These are phyloP conservation scores for Phytopythium litorale DNA, from an alignment of 352 stramenopile genomes.

Conservation along the genomic window DNA sequence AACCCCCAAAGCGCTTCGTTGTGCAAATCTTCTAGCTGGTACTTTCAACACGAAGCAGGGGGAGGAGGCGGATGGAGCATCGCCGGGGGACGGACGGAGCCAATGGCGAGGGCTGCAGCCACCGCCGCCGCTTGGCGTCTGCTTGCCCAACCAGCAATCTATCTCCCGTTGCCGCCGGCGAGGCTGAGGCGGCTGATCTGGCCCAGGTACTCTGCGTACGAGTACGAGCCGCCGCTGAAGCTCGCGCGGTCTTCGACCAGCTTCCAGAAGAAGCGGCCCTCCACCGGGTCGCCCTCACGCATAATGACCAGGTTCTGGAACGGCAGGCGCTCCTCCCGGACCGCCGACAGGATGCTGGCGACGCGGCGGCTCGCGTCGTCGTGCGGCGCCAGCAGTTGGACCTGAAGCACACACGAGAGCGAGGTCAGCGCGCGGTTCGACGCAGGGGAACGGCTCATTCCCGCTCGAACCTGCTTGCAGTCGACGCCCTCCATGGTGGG, in stretches of 20 bases:
- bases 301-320: slow-evolving; percentile 90
- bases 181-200: slow-evolving; percentile 83
- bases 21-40: slow-evolving; percentile 9
- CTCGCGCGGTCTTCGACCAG: slow-evolving; percentile 98
- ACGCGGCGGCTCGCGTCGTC: slow-evolving; percentile 86
- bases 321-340: slow-evolving; percentile 87
- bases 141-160: slow-evolving; percentile 1
- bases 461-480: slow-evolving; percentile 59
- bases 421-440: not conserved
- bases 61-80: not conserved
- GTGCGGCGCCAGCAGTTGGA: slow-evolving; percentile 78
- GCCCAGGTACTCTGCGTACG: slow-evolving; percentile 97
- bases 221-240: slow-evolving; percentile 96
- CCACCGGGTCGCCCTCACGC: slow-evolving; percentile 91
- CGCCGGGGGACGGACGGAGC: not conserved
- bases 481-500: slow-evolving; percentile 94
- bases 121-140: too few relatives aligned
- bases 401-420: slow-evolving; percentile 13
- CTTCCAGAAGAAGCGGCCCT: slow-evolving; percentile 96
- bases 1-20: not conserved
- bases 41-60: slow-evolving; percentile 5
- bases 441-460: too few relatives aligned
- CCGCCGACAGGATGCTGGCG: slow-evolving; percentile 80
- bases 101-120: not conserved
- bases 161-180: slow-evolving; percentile 56